Conservation (phyloP, 2,329 filamentous ascomycete species). For the Sarocladiaceae sp. region DNA sequence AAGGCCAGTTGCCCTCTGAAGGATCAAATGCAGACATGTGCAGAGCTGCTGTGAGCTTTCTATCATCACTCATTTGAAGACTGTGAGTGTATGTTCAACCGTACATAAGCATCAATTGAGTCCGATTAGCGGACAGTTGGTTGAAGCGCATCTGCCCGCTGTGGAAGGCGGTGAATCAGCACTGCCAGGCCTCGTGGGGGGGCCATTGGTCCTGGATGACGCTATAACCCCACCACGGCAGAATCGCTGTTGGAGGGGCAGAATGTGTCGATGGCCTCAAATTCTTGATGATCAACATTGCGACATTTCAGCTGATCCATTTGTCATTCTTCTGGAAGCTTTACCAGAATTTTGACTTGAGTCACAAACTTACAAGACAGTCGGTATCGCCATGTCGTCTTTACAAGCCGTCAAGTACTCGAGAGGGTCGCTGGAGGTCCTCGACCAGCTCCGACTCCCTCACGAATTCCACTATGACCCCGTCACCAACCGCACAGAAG, state of each 20-base stretch:
- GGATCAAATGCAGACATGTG: too few species aligned
- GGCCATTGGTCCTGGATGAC: neutral
- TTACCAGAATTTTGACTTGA: too few species aligned
- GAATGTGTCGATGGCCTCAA: too few species aligned
- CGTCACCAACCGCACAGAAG: conserved; percentile 66
- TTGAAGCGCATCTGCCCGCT: neutral
- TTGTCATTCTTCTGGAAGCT: too few species aligned
- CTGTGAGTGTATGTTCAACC: too few species aligned
- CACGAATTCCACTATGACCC: conserved; percentile 76
- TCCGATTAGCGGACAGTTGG: too few species aligned
- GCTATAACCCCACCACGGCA: conserved; percentile 7
- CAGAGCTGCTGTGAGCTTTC: too few species aligned
- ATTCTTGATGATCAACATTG: neutral
- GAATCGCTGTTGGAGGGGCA: conserved; percentile 7
- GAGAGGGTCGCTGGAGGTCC: conserved; percentile 67
- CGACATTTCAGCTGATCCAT: neutral
- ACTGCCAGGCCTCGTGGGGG: neutral
- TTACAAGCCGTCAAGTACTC: conserved; percentile 77
- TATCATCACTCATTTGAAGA: too few species aligned
- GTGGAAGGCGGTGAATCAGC: conserved; percentile 3
- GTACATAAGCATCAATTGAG: too few species aligned
- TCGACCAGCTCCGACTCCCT: conserved; percentile 79
- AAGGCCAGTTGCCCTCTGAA: too few species aligned
- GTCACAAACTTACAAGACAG: too few species aligned
- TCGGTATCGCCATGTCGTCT: conserved; percentile 43